phyloP scores from a whole-genome alignment of 192 early-diverging fungal genomes.

The Chytriomyces sp. region DNA sequence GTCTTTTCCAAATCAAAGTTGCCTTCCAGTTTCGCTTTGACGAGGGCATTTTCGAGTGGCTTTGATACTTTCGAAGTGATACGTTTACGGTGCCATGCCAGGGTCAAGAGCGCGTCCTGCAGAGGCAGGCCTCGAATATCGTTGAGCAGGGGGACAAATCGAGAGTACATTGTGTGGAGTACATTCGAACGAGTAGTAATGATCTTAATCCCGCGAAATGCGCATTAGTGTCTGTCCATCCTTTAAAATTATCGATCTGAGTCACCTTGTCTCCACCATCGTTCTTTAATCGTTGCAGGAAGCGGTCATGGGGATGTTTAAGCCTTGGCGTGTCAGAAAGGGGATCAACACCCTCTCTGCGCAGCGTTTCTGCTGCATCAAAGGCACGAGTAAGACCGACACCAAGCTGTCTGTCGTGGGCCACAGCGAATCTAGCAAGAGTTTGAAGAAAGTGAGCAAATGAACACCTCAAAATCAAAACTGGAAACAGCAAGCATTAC shows the following conservation, averaged over 20 bases:
- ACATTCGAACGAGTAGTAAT: slow-evolving; percentile 36
- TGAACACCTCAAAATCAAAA: too few relatives aligned
- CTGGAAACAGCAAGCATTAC: too few relatives aligned
- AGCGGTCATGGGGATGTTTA: slow-evolving; percentile 32
- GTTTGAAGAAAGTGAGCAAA: too few relatives aligned
- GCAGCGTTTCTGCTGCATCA: neutral
- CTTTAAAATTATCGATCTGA: neutral
- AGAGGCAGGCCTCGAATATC: slow-evolving; percentile 51
- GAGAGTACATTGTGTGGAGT: slow-evolving; percentile 50
- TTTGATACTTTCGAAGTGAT: slow-evolving; percentile 41
- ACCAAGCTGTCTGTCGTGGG: neutral
- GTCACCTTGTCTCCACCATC: slow-evolving; percentile 54
- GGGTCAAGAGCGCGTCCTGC: slow-evolving; percentile 47
- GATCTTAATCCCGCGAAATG: slow-evolving; percentile 18
- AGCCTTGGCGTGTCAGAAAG: neutral
- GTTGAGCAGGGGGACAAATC: slow-evolving; percentile 47
- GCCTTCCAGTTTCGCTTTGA: slow-evolving; percentile 44
- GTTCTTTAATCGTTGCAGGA: slow-evolving; percentile 37
- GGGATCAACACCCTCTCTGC: neutral
- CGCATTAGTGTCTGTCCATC: too few relatives aligned
- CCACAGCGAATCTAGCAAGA: too few relatives aligned
- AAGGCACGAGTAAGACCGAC: neutral
- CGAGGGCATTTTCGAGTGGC: slow-evolving; percentile 44
- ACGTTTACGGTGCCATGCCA: slow-evolving; percentile 45
- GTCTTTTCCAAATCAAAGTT: slow-evolving; percentile 52